Evolutionary conservation across 2,329 filamentous ascomycete species (phyloP).

Genomic region (Neofusicoccum parvum): DNA sequence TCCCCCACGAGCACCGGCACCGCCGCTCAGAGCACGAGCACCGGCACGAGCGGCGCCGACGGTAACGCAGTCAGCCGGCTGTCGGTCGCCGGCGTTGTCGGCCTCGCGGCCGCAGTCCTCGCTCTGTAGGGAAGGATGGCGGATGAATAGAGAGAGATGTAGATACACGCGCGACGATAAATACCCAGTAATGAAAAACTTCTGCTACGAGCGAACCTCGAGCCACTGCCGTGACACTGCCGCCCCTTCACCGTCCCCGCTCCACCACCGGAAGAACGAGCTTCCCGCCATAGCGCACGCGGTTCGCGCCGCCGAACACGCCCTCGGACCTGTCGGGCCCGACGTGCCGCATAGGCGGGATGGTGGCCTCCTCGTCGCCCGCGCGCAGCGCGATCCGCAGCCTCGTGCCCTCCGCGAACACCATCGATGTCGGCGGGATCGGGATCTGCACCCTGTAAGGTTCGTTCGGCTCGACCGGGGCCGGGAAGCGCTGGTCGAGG

Average conservation of each 20-base stretch:
- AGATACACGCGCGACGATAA: neutral
- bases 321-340: neutral
- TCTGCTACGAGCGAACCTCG: neutral
- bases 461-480: neutral
- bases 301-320: neutral
- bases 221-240: too few relatives aligned
- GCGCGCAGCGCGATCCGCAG: neutral
- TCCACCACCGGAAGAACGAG: neutral
- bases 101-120: constrained; percentile 4
- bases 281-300: neutral
- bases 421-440: neutral
- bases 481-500: neutral
- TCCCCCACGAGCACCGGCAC: neutral
- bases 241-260: too few relatives aligned
- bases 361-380: neutral
- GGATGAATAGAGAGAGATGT: neutral
- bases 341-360: neutral
- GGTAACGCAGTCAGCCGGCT: neutral
- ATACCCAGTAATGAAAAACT: neutral
- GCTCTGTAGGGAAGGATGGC: neutral
- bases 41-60: neutral
- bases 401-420: neutral
- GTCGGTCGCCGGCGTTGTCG: neutral
- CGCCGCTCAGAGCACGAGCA: too few relatives aligned
- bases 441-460: neutral